phyloP scores from a whole-genome alignment of 2,329 filamentous ascomycete genomes.

The Fusarium cicatricum region DNA sequence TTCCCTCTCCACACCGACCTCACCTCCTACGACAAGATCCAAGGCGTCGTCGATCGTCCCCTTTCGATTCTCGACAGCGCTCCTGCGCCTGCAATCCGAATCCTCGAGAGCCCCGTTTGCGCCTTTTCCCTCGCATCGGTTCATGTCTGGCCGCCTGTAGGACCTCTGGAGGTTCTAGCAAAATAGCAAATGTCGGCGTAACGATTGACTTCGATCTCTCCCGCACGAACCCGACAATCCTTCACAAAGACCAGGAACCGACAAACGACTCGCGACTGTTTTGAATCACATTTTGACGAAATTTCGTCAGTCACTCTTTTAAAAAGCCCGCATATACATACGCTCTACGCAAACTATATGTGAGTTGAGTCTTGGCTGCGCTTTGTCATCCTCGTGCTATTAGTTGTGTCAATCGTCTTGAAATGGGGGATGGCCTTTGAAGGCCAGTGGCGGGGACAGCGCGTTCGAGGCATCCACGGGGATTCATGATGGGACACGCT shows the following conservation, averaged over 20 bases:
- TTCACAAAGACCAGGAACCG: conserved; percentile 23
- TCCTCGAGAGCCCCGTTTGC: conserved; percentile 34
- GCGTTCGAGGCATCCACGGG: not conserved
- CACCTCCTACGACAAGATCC: conserved; percentile 45
- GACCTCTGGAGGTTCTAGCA: conserved; percentile 44
- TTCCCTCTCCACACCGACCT: conserved; percentile 41
- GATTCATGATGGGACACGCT: conserved; percentile 5
- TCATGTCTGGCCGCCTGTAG: conserved; percentile 41
- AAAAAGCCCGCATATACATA: conserved; percentile 41
- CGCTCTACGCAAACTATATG: conserved; percentile 44
- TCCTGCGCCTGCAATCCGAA: conserved; percentile 37
- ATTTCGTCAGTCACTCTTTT: conserved; percentile 60
- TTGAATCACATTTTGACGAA: conserved; percentile 49
- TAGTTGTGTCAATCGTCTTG: not conserved
- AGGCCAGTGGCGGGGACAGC: not conserved
- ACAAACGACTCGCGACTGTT: conserved; percentile 41
- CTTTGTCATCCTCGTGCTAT: not conserved
- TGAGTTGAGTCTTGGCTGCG: conserved; percentile 27
- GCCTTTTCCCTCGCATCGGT: conserved; percentile 31
- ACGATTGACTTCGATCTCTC: conserved; percentile 42
- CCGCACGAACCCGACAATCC: conserved; percentile 28
- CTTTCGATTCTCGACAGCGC: conserved; percentile 45
- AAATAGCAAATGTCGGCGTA: conserved; percentile 45
- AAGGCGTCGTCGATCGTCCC: conserved; percentile 46
- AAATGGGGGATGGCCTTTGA: not conserved